These are phyloP conservation scores for Arthrobotrys sphaeroides DNA, from an alignment of 2,329 filamentous ascomycete genomes.

Conservation along the genomic window DNA sequence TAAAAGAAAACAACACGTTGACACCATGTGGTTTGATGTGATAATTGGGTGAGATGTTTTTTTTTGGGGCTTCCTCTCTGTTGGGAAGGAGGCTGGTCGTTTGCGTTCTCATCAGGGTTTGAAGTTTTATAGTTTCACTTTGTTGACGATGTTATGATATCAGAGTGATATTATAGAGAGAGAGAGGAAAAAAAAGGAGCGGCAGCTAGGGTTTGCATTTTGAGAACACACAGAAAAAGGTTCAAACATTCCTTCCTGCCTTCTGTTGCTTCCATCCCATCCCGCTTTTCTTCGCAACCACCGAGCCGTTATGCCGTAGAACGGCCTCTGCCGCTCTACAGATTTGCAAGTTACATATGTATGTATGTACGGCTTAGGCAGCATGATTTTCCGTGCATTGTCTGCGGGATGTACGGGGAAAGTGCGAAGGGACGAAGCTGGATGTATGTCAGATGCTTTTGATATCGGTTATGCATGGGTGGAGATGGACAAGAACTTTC, in stretches of 20 bases:
- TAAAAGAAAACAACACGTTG: neutral
- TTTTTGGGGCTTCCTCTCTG: neutral
- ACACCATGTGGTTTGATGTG: neutral
- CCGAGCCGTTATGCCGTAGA: neutral
- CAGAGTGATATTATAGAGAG: constrained; percentile 7
- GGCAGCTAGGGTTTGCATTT: neutral
- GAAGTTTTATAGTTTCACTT: constrained; percentile 1
- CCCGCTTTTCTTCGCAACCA: neutral
- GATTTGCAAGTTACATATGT: constrained; percentile 14
- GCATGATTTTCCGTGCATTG: neutral
- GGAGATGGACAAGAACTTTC: too few species aligned
- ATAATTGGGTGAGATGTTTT: neutral
- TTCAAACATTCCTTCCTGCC: neutral
- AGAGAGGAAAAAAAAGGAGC: too few species aligned
- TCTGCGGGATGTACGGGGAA: neutral
- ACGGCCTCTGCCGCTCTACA: neutral
- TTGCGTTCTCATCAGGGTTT: neutral
- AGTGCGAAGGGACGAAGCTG: constrained; percentile 4
- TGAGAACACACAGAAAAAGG: neutral
- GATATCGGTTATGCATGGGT: constrained; percentile 33
- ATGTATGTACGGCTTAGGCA: too few species aligned
- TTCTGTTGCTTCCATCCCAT: neutral
- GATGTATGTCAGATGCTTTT: constrained; percentile 39
- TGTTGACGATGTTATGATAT: constrained; percentile 9
- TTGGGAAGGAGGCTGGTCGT: constrained; percentile 4